Evolutionary conservation across 208 protist genomes (phyloP), one percentile per base, ranked within the genome.

Genomic region (Vickermania ingenoplastis): DNA sequence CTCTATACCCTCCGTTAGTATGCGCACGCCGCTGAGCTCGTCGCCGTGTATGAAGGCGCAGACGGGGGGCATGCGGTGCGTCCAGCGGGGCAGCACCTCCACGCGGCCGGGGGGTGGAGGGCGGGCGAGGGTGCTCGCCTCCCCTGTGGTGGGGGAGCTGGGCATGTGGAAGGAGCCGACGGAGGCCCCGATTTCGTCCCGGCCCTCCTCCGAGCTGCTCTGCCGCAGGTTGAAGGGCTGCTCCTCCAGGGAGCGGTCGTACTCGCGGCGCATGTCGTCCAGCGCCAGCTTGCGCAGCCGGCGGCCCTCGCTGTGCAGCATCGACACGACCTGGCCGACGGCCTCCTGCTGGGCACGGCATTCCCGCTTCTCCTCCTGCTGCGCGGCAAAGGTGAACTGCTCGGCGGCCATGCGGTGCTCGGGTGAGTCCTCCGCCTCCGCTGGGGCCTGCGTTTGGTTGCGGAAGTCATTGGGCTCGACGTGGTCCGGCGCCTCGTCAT

Each of bases 191-290:
- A 45, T n/a, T 17, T 7, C 36, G 11, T 7, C 11, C 11, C 11
- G 17, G 11, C 36, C 36, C 7, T 7, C 11, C 36, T 45, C 36
- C 17, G 36, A 45, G 7, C 17, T 17, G 7, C 11, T 17, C 17
- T n/a, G 17, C 11, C 11, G 11, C 11, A n/a, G 11, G 36, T 45
- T 7, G 17, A 45, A 17, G 11, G 36, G 11, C n/a, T 25, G 5
- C 11, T 54, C 21, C 50, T 54, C 50, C 13, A 26, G 13, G n/a
- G 50, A 54, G n/a, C 23, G 13, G 22, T 77, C 62, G 31, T 57
- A 69, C n/a, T 77, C 62, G 7, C 77, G 73, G 2, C 97, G 86
- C 31, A 98, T 79, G 63, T 91, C 91, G 64, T 98, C 95, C 4
- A 91, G 84, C 49, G 95, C 94, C 5, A 91, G 57, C 63, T 93